These are phyloP conservation scores for Vitis hybrid DNA, from an alignment of 177 flowering plant species.

Conservation along the genomic window DNA sequence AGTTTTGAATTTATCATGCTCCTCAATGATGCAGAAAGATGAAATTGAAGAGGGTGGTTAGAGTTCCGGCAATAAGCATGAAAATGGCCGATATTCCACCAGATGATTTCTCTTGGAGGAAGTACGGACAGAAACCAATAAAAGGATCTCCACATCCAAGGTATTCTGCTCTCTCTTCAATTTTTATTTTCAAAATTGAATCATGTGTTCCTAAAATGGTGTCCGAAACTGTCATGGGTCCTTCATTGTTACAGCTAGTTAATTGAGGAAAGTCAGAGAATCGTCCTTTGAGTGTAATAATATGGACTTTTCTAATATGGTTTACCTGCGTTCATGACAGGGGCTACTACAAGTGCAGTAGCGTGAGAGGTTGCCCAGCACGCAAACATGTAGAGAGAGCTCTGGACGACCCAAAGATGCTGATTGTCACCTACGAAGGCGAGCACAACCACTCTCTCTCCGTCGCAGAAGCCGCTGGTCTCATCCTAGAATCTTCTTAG, in stretches of 20 bases:
- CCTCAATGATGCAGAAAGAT: constrained; percentile 44
- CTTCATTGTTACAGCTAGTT: neutral
- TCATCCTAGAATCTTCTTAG: constrained; percentile 69
- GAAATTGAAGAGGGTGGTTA: constrained; percentile 69
- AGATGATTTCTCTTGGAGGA: constrained; percentile 95
- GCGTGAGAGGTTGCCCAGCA: constrained; percentile 75
- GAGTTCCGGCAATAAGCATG: constrained; percentile 89
- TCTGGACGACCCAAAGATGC: constrained; percentile 62
- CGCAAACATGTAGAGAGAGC: constrained; percentile 82
- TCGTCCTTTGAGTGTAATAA: too few relatives aligned
- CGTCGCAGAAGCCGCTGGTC: constrained; percentile 39
- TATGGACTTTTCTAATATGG: neutral
- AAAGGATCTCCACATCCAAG: constrained; percentile 99
- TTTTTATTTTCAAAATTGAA: neutral
- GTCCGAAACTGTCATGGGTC: neutral
- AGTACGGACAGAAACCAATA: constrained; percentile 95
- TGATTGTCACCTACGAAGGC: constrained; percentile 73
- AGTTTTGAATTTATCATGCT: neutral
- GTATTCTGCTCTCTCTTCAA: constrained; percentile 22
- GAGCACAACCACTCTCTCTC: constrained; percentile 66
- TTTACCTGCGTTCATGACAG: constrained; percentile 26
- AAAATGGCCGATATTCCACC: constrained; percentile 95
- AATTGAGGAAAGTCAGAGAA: neutral
- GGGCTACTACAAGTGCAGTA: constrained; percentile 88
- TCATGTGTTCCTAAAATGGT: neutral